Evolutionary conservation across 345 rosid genomes (phyloP).

Genomic region (Combretum micranthum): DNA sequence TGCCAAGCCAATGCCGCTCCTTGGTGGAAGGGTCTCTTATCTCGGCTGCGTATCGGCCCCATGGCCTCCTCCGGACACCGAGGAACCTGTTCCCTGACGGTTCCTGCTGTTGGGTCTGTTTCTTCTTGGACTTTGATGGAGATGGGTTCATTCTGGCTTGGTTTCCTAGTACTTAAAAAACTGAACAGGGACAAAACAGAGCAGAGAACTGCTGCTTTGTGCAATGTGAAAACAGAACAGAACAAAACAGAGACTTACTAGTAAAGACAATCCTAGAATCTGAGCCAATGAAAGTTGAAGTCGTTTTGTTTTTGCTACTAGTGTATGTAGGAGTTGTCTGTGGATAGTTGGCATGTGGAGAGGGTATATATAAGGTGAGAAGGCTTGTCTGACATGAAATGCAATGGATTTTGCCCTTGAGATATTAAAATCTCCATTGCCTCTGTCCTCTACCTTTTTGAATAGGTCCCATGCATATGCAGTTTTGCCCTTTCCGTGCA

Average conservation of each 20-base stretch:
- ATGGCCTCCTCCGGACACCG: conserved; percentile 77
- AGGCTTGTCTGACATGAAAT: conserved; percentile 2
- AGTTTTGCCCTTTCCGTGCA: too few species aligned
- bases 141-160: conserved; percentile 10
- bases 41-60: conserved; percentile 88
- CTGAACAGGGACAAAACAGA: too few species aligned
- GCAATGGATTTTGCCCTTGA: conserved; percentile 4
- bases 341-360: conserved; percentile 4
- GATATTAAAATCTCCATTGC: too few species aligned
- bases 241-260: too few species aligned
- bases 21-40: conserved; percentile 78
- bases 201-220: too few species aligned
- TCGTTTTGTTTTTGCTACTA: not conserved
- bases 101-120: conserved; percentile 18
- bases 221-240: too few species aligned
- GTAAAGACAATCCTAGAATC: too few species aligned
- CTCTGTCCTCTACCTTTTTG: too few species aligned
- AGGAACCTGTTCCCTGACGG: conserved; percentile 40
- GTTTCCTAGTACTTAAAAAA: too few species aligned
- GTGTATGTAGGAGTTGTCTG: not conserved
- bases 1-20: conserved; percentile 84
- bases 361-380: conserved; percentile 7
- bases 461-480: too few species aligned
- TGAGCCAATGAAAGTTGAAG: not conserved
- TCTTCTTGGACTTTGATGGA: conserved; percentile 49